A percentile compares a stretch with the other conserved stretches of the same genome.
Conservation (phyloP, 495 filamentous ascomycete genomes). For the Penicillium coffeae region DNA sequence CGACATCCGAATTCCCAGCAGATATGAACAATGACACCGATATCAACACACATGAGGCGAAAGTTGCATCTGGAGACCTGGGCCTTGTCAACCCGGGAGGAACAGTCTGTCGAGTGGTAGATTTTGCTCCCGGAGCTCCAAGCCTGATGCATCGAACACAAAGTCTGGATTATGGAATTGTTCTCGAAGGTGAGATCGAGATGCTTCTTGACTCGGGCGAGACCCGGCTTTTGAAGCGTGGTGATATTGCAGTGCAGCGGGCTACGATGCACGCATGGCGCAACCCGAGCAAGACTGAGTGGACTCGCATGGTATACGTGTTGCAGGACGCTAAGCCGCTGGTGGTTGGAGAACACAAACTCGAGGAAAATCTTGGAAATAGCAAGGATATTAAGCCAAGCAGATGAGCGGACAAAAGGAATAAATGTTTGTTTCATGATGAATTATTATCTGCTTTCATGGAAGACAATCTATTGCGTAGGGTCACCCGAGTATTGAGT, state of each 20-base stretch:
- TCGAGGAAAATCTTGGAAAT: neutral
- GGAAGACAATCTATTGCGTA: too few species aligned
- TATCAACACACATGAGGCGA: conserved; percentile 28
- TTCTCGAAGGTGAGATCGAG: conserved; percentile 72
- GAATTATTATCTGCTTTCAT: too few species aligned
- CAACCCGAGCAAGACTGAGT: conserved; percentile 38
- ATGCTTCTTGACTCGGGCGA: conserved; percentile 65
- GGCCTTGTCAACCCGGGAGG: conserved; percentile 56
- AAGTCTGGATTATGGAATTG: conserved; percentile 70
- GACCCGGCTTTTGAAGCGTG: conserved; percentile 60
- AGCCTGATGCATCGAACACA: conserved; percentile 67
- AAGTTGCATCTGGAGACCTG: conserved; percentile 32
- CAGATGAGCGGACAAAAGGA: neutral
- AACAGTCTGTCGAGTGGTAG: conserved; percentile 52
- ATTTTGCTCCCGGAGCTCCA: conserved; percentile 62
- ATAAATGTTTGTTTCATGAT: too few species aligned
- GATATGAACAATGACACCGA: conserved; percentile 50
- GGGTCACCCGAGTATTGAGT: too few species aligned
- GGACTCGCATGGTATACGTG: conserved; percentile 58
- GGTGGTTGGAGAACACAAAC: conserved; percentile 20
- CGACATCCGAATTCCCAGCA: conserved; percentile 54
- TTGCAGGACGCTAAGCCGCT: conserved; percentile 48
- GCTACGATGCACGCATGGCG: conserved; percentile 47
- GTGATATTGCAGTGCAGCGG: conserved; percentile 67
- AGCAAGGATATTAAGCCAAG: neutral